Evolutionary conservation across 2,329 filamentous ascomycete species (phyloP), one percentile per base, ranked within the genome.

Genomic region (Allantophomopsis cytisporea): DNA sequence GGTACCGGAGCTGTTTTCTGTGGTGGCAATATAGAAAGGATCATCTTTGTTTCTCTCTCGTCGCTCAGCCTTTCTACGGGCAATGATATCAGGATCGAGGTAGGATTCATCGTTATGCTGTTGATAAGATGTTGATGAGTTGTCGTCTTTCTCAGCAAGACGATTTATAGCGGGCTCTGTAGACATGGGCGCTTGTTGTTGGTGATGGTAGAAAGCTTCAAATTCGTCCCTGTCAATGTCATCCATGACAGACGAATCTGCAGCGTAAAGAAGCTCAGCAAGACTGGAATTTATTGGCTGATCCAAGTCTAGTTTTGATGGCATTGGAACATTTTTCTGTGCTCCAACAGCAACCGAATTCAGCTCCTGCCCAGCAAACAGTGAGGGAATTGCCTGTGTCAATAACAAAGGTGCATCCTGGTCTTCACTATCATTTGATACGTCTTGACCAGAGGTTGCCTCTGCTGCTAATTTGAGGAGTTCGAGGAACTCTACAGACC

Each of bases 401-500:
- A 98, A 71, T 2, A 98, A 69, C 12, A 94, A 64, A 2, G 91
- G 91, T 8, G 84, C 71, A 45, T 91, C 81, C 47, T 77, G 71
- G 17, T 68, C 60, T 4, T 62, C 46, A 2, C 67, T 61, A 23
- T 70, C 69, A 1, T 65, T 69, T 1, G 69, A 70, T 12, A 72
- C 63, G 10, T 73, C 68, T 44, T 88, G 82, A 2, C 69, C 76
- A 7, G 77, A 71, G 3, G 75, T 74, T 12, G 89, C 87, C 61
- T 98, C 91, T 1, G 79, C 77, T 2, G 85, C 86, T 35, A 98
- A 68, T 42, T 86, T 86, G 52, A 96, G 74, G 11, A 96, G 68
- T 55, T 98, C 91, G 0, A 87, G 71, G 50, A 94, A 93, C 54
- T 95, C 88, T 2, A 95, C 88, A 3, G 88, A 82, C 41, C 91